Conservation (phyloP, 169 alveolate genomes). For the Ichthyophthirius multifiliis region DNA sequence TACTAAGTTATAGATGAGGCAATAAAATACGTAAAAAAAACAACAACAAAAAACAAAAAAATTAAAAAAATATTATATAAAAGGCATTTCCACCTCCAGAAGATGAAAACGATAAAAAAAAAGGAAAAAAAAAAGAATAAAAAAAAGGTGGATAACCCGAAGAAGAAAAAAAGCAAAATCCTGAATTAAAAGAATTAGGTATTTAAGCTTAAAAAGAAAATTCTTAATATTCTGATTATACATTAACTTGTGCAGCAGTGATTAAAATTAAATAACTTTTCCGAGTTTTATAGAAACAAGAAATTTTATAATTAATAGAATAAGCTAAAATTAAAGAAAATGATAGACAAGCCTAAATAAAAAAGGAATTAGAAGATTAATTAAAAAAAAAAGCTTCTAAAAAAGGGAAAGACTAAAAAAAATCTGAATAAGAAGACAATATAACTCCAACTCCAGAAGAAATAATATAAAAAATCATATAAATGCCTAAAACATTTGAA, state of each 20-base stretch:
- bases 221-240: background rate
- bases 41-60: background rate
- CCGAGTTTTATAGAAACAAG: background rate
- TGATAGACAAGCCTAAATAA: background rate
- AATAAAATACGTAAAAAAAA: background rate
- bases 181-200: background rate
- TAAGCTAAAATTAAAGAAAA: background rate
- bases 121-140: background rate
- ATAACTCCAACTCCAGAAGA: background rate
- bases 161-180: conserved; percentile 20
- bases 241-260: background rate
- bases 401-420: background rate
- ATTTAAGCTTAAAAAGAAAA: background rate
- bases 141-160: background rate
- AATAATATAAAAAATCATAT: background rate
- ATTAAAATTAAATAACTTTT: background rate
- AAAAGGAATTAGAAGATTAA: background rate
- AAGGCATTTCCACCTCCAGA: conserved; percentile 23
- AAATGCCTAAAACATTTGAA: background rate
- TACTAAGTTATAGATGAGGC: background rate
- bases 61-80: background rate
- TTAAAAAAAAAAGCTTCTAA: background rate
- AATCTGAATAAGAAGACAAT: background rate
- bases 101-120: conserved; percentile 14
- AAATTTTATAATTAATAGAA: background rate